Conservation (phyloP, 1,284 basidiomycete species). For the Ganoderma multipileum region DNA sequence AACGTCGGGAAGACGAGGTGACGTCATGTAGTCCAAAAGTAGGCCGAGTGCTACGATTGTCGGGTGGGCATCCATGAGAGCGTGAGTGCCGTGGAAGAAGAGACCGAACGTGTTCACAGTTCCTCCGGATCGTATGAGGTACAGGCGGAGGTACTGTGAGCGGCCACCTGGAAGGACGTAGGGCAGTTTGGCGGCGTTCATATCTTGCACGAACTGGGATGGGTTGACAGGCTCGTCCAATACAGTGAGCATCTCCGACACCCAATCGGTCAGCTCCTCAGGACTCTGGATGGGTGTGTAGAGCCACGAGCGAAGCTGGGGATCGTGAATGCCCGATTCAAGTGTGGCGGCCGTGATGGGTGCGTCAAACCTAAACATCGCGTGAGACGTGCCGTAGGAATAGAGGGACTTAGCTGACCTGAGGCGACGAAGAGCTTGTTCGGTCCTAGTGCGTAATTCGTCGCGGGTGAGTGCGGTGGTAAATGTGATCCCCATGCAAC, state of each 20-base stretch:
- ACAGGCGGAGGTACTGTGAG: background rate
- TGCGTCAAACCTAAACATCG: background rate
- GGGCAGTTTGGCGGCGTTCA: background rate
- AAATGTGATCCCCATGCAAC: background rate
- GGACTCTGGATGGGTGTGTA: background rate
- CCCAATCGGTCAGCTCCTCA: background rate
- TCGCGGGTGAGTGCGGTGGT: background rate
- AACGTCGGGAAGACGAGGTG: no score
- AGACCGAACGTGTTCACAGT: background rate
- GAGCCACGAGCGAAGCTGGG: constrained; percentile 9
- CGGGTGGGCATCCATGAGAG: constrained; percentile 1
- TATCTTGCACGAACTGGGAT: background rate
- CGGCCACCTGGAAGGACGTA: background rate
- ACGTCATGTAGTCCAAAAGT: background rate
- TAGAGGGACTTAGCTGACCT: background rate
- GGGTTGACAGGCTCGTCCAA: background rate
- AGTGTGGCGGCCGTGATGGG: background rate
- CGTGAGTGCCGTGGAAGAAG: background rate
- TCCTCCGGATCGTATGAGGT: background rate
- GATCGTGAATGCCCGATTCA: background rate
- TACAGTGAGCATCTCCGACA: background rate
- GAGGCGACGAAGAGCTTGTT: background rate
- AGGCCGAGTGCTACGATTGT: background rate
- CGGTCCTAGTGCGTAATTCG: background rate
- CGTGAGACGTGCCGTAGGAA: background rate